A percentile compares a stretch with the other conserved stretches of the same genome.
Conservation (phyloP, 2,329 filamentous ascomycete species). For the Plenodomus lindquistii region DNA sequence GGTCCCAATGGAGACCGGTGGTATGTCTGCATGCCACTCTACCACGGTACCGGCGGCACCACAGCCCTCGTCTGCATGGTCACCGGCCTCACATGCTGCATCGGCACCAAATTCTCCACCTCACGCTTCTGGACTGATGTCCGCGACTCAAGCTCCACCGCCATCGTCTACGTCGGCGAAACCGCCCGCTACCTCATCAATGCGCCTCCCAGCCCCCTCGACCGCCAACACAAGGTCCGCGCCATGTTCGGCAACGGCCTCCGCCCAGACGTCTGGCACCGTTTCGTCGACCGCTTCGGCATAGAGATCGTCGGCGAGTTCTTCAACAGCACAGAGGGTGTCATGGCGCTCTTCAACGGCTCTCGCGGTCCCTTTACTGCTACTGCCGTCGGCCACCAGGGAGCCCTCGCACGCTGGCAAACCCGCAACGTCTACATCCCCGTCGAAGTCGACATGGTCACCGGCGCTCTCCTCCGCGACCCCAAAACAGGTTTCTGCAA, state of each 20-base stretch:
- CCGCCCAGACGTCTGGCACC: slow-evolving; percentile 69
- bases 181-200: slow-evolving; percentile 74
- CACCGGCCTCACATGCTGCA: slow-evolving; percentile 61
- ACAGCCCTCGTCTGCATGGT: slow-evolving; percentile 60
- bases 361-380: slow-evolving; percentile 64
- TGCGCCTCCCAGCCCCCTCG: slow-evolving; percentile 64
- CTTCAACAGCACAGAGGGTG: slow-evolving; percentile 76
- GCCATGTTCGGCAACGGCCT: slow-evolving; percentile 69
- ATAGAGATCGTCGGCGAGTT: slow-evolving; percentile 70
- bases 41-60: slow-evolving; percentile 74
- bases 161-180: slow-evolving; percentile 79
- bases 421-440: slow-evolving; percentile 64
- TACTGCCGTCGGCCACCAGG: slow-evolving; percentile 72
- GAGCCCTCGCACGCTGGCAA: slow-evolving; percentile 59
- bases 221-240: slow-evolving; percentile 62
- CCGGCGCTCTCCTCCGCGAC: slow-evolving; percentile 68
- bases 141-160: slow-evolving; percentile 67
- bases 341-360: slow-evolving; percentile 65
- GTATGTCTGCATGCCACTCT: slow-evolving; percentile 78
- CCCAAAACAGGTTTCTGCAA: slow-evolving; percentile 68
- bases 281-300: slow-evolving; percentile 66
- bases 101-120: slow-evolving; percentile 70
- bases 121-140: slow-evolving; percentile 74
- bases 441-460: slow-evolving; percentile 69
- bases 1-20: slow-evolving; percentile 61